Base-by-base conservation (phyloP, 2,329 filamentous ascomycete species). In the Aspergillus niger region DNA sequence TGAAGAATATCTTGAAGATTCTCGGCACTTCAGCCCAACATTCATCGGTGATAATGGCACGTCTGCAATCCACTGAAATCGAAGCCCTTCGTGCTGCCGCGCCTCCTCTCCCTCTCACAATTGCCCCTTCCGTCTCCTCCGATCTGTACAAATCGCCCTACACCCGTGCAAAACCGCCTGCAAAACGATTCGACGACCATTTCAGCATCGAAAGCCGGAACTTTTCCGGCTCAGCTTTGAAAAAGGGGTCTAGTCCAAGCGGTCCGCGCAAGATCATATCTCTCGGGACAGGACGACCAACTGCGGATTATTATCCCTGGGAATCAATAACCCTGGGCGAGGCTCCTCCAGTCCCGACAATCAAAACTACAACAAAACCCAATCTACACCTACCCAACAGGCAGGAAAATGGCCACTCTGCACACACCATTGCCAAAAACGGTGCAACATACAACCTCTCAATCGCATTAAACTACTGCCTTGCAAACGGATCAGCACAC, bases 381-480 rank as follows among this genome's bases (percentile, higher is more conserved):
- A 20, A 8, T 10, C 17, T 13, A 43, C 17, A 20, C 10, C 17
- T 10, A 17, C 2, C 39, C 3, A 20, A 43, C 4, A 8, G 2
- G 2, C n/a, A 11, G 2, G n/a, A 17, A 43, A 3, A 43, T 0
- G 1, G 2, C 2, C 39, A 10, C 8, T 20, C 8, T 10, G 20
- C 20, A 17, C 0, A 48, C 6, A 48, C 22, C 6, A 22, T 22
- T 0, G 1, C 44, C 8, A 48, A 48, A n/a, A 2, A 24, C 0
- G 20, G 13, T 6, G n/a, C 10, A 22, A 52, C 51, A 4, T 68
- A 78, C 70, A 92, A 97, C 77, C 85, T 97, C 44, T 85, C 88
- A 24, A 91, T 92, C 57, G 90, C 89, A 0, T 86, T 96, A 73
- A 96, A 97, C 78, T 97, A 97, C 74, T 90, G 89, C 30, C 90